These are phyloP conservation scores for Celoporthe dispersa DNA, from an alignment of 2,329 filamentous ascomycete species.

Conservation along the genomic window DNA sequence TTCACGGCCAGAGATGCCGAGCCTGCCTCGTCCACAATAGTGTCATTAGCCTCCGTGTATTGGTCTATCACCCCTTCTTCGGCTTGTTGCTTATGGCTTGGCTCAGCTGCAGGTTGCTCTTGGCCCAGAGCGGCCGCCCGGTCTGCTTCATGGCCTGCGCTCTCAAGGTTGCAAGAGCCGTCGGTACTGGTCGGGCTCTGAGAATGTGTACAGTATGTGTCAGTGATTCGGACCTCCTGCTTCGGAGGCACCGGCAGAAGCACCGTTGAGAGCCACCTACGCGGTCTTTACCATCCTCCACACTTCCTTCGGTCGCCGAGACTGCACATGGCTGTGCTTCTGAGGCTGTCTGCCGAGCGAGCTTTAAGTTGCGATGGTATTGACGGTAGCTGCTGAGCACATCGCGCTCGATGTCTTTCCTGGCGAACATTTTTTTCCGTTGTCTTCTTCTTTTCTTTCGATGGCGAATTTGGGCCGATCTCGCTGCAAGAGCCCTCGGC, in stretches of 20 bases:
- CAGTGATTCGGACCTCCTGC: neutral
- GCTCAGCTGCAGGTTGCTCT: neutral
- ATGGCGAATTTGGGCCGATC: neutral
- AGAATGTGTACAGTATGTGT: neutral
- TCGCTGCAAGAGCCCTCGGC: neutral
- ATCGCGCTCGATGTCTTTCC: slow-evolving; percentile 20
- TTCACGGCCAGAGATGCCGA: neutral
- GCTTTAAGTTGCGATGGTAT: slow-evolving; percentile 11
- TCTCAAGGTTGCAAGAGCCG: neutral
- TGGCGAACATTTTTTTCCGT: slow-evolving; percentile 10
- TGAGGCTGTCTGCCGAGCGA: neutral
- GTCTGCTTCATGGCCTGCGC: neutral
- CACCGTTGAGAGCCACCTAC: neutral
- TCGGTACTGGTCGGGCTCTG: neutral
- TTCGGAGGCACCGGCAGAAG: neutral
- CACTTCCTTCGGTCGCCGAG: neutral
- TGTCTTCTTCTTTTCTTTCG: no score
- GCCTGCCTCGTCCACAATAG: neutral
- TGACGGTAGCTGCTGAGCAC: slow-evolving; percentile 12
- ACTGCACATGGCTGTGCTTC: neutral
- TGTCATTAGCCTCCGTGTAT: neutral
- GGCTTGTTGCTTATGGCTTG: neutral
- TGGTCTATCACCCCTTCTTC: neutral
- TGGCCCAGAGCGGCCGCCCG: neutral
- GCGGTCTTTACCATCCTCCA: neutral